Conservation (phyloP, 2,329 filamentous ascomycete genomes). For the Pezizomycotina sp. region DNA sequence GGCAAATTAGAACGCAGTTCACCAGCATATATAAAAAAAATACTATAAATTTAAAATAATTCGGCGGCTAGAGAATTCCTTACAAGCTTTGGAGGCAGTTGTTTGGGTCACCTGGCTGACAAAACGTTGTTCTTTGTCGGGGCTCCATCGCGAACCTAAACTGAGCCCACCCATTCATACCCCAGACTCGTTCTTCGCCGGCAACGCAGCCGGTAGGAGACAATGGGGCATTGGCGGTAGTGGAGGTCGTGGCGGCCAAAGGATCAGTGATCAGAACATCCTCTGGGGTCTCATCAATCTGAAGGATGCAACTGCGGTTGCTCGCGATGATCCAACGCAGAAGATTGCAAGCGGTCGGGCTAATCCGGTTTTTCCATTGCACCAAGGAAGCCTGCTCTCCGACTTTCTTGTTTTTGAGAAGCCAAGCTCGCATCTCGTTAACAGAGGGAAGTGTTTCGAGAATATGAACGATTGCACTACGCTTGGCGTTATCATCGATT, state of each 20-base stretch:
- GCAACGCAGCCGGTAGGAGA: constrained; percentile 9
- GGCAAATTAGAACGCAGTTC: constrained; percentile 1
- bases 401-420: constrained; percentile 28
- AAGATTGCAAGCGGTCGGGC: constrained; percentile 49
- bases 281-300: constrained; percentile 40
- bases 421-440: constrained; percentile 38
- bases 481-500: constrained; percentile 34
- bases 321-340: constrained; percentile 82
- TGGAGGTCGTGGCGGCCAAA: too few relatives aligned
- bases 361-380: constrained; percentile 44
- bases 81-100: too few relatives aligned
- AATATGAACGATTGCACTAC: constrained; percentile 35
- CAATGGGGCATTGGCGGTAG: constrained; percentile 1
- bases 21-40: too few relatives aligned
- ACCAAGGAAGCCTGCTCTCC: constrained; percentile 23
- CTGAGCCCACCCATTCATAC: constrained; percentile 54
- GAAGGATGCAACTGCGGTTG: constrained; percentile 71
- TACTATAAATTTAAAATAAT: too few relatives aligned
- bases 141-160: constrained; percentile 76
- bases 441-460: constrained; percentile 47
- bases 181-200: constrained; percentile 39
- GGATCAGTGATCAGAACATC: constrained; percentile 13
- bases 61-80: too few relatives aligned
- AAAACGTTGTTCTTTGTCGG: constrained; percentile 71
- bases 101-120: constrained; percentile 41